These are phyloP conservation scores for Lentinus tigrinus DNA, from an alignment of 768 basidiomycete genomes.

Conservation along the genomic window DNA sequence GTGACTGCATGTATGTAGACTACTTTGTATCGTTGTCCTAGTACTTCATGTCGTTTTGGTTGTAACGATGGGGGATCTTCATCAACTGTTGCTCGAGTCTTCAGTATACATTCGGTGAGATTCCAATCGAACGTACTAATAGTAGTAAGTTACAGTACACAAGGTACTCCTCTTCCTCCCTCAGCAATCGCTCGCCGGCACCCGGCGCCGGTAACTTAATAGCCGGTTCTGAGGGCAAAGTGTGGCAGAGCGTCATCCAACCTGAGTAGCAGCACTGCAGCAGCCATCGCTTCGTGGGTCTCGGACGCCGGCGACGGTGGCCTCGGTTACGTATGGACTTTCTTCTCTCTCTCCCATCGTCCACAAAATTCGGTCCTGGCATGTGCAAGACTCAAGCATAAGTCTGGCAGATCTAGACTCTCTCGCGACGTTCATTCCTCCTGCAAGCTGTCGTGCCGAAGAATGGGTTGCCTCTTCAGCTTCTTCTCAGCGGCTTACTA, in stretches of 20 bases:
- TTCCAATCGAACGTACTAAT: no score
- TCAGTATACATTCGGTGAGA: no score
- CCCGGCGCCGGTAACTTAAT: background rate
- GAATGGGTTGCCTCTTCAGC: conserved; percentile 24
- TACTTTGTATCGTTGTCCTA: background rate
- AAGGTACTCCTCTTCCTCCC: no score
- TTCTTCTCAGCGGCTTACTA: conserved; percentile 17
- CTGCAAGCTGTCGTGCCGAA: background rate
- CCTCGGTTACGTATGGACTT: no score
- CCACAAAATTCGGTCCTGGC: background rate
- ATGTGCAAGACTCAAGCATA: background rate
- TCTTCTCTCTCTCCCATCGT: no score
- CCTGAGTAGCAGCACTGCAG: no score
- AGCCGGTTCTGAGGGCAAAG: background rate
- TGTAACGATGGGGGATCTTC: no score
- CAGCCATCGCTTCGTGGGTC: no score
- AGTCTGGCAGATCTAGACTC: background rate
- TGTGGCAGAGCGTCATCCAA: background rate
- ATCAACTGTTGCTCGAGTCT: no score
- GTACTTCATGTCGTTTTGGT: background rate
- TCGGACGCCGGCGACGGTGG: no score
- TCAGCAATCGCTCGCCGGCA: background rate
- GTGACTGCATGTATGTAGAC: background rate
- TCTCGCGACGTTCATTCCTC: background rate
- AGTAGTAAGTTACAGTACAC: no score